Percentiles rank a stretch among this genome's conserved stretches.
phyloP scores from a whole-genome alignment of 495 filamentous ascomycete genomes.

The Pseudomonodictys pantanalensis region DNA sequence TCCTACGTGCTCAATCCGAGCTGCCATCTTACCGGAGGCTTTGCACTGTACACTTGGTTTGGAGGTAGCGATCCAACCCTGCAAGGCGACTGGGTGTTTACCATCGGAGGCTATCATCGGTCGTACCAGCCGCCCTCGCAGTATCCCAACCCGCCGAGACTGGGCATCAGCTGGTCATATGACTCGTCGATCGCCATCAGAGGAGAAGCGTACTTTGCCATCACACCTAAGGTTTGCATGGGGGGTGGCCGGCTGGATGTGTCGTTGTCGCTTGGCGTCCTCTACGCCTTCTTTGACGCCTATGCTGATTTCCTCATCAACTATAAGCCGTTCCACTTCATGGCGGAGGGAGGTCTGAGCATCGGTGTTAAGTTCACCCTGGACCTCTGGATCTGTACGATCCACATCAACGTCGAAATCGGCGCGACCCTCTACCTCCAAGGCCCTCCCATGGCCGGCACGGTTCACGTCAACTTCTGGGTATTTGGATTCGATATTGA shows the following conservation, averaged over 20 bases:
- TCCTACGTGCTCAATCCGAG: slow-evolving; percentile 45
- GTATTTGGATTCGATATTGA: background rate
- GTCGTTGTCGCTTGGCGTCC: slow-evolving; percentile 32
- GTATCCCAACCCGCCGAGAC: slow-evolving; percentile 47
- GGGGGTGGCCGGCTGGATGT: slow-evolving; percentile 45
- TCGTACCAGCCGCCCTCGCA: slow-evolving; percentile 40
- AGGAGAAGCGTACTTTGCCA: slow-evolving; percentile 52
- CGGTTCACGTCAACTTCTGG: background rate
- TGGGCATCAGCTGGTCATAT: slow-evolving; percentile 46
- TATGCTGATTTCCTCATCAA: slow-evolving; percentile 52
- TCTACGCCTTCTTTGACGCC: slow-evolving; percentile 48
- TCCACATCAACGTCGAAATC: background rate
- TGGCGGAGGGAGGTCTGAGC: slow-evolving; percentile 39
- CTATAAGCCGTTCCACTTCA: slow-evolving; percentile 50
- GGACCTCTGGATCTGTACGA: background rate
- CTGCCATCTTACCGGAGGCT: slow-evolving; percentile 51
- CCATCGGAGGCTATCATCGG: slow-evolving; percentile 52
- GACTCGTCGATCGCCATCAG: slow-evolving; percentile 39
- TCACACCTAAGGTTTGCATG: slow-evolving; percentile 54
- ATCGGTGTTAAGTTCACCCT: slow-evolving; percentile 40
- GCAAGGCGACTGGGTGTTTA: slow-evolving; percentile 53
- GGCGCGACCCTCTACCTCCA: background rate
- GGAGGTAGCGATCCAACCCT: slow-evolving; percentile 10
- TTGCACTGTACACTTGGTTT: slow-evolving; percentile 52
- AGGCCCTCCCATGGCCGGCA: background rate